Evolutionary conservation across 1,284 basidiomycete genomes (phyloP).

Genomic region (Trametes polyzona): DNA sequence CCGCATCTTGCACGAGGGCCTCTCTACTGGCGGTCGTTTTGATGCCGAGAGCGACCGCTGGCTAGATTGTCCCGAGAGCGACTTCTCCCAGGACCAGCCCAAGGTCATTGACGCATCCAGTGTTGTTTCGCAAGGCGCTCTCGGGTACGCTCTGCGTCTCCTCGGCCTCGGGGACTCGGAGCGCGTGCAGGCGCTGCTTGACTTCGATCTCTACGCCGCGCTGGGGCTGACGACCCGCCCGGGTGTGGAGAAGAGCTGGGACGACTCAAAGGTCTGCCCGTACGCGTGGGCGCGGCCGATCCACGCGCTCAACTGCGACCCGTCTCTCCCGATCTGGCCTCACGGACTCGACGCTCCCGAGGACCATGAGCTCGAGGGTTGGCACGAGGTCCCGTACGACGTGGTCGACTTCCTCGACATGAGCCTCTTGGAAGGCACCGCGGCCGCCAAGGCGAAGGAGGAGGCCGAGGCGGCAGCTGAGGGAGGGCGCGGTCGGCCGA

Average conservation of each 20-base stretch:
- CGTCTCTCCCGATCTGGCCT: slow-evolving; percentile 71
- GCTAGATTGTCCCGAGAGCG: slow-evolving; percentile 63
- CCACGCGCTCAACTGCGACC: slow-evolving; percentile 73
- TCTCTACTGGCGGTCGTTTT: slow-evolving; percentile 62
- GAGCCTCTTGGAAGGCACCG: background rate
- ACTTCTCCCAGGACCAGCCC: slow-evolving; percentile 10
- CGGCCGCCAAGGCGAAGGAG: no score
- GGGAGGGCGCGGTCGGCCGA: slow-evolving; percentile 11
- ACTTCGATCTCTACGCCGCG: slow-evolving; percentile 12
- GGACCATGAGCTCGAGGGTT: slow-evolving; percentile 9
- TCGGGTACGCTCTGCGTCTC: background rate
- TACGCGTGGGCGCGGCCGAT: slow-evolving; percentile 74
- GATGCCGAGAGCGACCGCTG: slow-evolving; percentile 58
- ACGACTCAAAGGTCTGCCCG: slow-evolving; percentile 75
- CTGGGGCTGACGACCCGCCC: slow-evolving; percentile 22
- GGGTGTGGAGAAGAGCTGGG: slow-evolving; percentile 34
- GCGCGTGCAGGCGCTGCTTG: slow-evolving; percentile 19
- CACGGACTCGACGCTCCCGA: slow-evolving; percentile 54
- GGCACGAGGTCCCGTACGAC: slow-evolving; percentile 17
- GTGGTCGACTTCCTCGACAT: slow-evolving; percentile 9
- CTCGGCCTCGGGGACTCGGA: background rate
- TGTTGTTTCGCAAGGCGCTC: slow-evolving; percentile 15
- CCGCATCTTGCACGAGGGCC: slow-evolving; percentile 84
- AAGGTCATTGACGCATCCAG: background rate
- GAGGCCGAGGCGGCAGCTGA: background rate